Base-by-base conservation (phyloP, 352 stramenopile species). In the Phytophthora hibernalis region DNA sequence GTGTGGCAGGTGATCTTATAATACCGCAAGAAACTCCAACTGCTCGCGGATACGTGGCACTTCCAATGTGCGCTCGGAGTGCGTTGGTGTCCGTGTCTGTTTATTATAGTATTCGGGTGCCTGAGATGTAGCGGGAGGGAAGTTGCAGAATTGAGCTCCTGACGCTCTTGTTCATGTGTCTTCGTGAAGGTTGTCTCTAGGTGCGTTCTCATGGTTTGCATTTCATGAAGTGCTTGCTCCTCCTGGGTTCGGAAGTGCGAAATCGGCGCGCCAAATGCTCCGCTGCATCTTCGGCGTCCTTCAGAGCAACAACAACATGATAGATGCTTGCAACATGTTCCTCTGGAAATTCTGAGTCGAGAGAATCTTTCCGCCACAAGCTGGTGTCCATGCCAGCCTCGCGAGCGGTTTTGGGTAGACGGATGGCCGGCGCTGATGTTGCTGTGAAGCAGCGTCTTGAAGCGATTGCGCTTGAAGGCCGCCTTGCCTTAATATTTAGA, bases 171-270 rank as follows among this genome's bases (percentile, higher is more conserved):
- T 42, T 26, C n/a, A 12, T 50, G 55, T 0, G 42, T 30, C 30
- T 68, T 63, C 10, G 42, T 35, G 9, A 70, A 11, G 0, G 8
- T 57, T 10, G 24, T 58, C 22, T 85, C 82, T 8, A 91, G 68
- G 33, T 68, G 61, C 22, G 63, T 67, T 60, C 83, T 79, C 68
- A 85, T 82, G 1, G 62, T 52, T 48, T 83, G 72, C 24, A 91
- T 80, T 48, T 89, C 78, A 10, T 66, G 65, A 35, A 89, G 58
- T n/a, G 79, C 76, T 16, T 71, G 75, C 38, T 89, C 80, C 66
- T 91, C 82, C 28, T 89, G 77, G 1, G 63, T 44, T 22, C 80
- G 78, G 30, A 81, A 89, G 49, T 86, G 74, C 8, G 82, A 69
- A 40, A 90, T 86, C 82, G 73, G 2, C 82, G 55, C 10, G 78